Conservation (phyloP, 169 alveolate genomes). For the Eimeria acervulina region DNA sequence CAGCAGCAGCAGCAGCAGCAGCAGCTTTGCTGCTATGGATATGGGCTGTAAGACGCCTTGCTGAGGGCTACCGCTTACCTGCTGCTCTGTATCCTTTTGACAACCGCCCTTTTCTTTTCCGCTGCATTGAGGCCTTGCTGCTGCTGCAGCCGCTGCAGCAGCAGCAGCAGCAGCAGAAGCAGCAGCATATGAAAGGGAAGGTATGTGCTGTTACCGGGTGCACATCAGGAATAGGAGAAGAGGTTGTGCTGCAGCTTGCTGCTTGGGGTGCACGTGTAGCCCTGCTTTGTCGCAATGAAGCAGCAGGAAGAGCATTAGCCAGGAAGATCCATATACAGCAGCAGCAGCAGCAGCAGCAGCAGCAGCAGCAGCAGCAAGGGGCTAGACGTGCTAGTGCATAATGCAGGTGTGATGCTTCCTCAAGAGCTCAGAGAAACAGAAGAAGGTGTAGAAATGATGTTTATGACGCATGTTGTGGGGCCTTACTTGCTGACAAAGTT, state of each 20-base stretch:
- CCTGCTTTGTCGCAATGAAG: constrained; percentile 86
- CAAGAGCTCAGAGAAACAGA: not conserved
- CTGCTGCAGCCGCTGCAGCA: no score
- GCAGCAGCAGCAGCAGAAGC: no score
- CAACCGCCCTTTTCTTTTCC: not conserved
- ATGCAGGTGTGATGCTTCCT: constrained; percentile 87
- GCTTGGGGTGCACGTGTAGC: constrained; percentile 89
- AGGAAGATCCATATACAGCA: no score
- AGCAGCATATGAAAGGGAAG: no score
- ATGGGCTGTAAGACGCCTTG: constrained; percentile 9
- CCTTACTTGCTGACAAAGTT: not conserved
- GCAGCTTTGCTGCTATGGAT: no score
- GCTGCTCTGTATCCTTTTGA: not conserved
- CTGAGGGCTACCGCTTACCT: constrained; percentile 66
- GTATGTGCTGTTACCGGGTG: constrained; percentile 85
- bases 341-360: constrained; percentile 43
- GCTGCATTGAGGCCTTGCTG: not conserved
- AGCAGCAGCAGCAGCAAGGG: not conserved
- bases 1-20: no score
- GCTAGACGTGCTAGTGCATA: constrained; percentile 87
- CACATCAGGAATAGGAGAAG: constrained; percentile 90
- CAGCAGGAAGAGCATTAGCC: constrained; percentile 76
- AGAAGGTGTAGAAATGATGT: not conserved
- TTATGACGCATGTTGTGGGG: not conserved
- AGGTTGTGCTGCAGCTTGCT: constrained; percentile 87